phyloP scores from a whole-genome alignment of 768 basidiomycete species.

The Tylopilus felleus region DNA sequence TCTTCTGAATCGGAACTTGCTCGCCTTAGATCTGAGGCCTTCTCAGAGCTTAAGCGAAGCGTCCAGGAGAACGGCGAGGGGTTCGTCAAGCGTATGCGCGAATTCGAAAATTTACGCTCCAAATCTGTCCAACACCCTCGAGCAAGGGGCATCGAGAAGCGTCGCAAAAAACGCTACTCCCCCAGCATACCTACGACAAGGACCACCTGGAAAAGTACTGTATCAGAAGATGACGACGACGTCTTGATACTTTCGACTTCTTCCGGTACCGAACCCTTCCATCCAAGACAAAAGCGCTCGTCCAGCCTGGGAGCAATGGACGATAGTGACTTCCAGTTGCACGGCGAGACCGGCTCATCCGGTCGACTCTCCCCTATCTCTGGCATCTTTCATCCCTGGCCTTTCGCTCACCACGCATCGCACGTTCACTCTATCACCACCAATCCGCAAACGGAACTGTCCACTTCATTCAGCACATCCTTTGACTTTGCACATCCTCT shows the following conservation, averaged over 20 bases:
- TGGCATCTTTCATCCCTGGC: slow-evolving; percentile 16
- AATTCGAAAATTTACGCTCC: slow-evolving; percentile 57
- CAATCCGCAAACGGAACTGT: slow-evolving; percentile 14
- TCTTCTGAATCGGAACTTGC: slow-evolving; percentile 33
- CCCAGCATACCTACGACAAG: slow-evolving; percentile 19
- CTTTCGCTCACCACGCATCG: slow-evolving; percentile 12
- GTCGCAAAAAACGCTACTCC: slow-evolving; percentile 41
- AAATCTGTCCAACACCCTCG: slow-evolving; percentile 37
- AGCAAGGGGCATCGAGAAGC: slow-evolving; percentile 39
- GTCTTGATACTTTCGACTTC: slow-evolving; percentile 49
- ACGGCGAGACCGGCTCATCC: slow-evolving; percentile 6
- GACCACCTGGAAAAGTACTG: slow-evolving; percentile 17
- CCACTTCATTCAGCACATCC: slow-evolving; percentile 24
- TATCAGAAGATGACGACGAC: slow-evolving; percentile 47
- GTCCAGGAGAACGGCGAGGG: slow-evolving; percentile 64
- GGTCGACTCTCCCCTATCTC: slow-evolving; percentile 25
- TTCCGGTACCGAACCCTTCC: slow-evolving; percentile 13
- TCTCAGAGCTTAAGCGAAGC: slow-evolving; percentile 61
- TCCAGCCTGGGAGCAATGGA: slow-evolving; percentile 46
- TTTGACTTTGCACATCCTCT: slow-evolving; percentile 22
- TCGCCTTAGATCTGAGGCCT: slow-evolving; percentile 58
- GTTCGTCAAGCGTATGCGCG: slow-evolving; percentile 68
- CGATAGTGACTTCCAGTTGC: slow-evolving; percentile 28
- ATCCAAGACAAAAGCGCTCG: slow-evolving; percentile 39
- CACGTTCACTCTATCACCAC: slow-evolving; percentile 11